Evolutionary conservation across 768 basidiomycete species (phyloP).

Genomic region (Macrolepiota fuliginosa): DNA sequence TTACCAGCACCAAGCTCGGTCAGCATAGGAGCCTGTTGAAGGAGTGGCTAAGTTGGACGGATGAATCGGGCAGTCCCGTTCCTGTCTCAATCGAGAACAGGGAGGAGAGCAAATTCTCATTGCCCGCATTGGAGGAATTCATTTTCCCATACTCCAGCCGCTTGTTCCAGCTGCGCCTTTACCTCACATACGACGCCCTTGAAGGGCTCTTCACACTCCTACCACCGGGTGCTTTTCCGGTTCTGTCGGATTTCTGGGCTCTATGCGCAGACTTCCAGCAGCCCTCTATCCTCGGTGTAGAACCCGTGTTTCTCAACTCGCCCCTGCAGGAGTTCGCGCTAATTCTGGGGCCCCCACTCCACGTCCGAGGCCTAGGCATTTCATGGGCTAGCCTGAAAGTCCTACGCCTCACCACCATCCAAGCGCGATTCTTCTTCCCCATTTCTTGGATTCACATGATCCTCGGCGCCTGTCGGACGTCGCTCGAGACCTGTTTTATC

Average conservation of each 20-base stretch:
- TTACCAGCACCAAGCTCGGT: background rate
- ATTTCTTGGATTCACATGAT: constrained; percentile 11
- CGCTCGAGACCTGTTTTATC: constrained; percentile 9
- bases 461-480: constrained; percentile 1
- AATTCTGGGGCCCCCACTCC: constrained; percentile 4
- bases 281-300: constrained; percentile 3
- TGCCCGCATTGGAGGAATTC: constrained; percentile 5
- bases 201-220: constrained; percentile 1
- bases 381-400: constrained; percentile 8
- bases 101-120: constrained; percentile 3
- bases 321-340: constrained; percentile 4
- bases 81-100: constrained; percentile 11
- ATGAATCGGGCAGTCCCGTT: background rate
- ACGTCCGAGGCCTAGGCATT: constrained; percentile 8
- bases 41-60: constrained; percentile 5
- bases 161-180: background rate
- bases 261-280: constrained; percentile 5
- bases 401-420: background rate
- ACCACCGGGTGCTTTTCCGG: constrained; percentile 1
- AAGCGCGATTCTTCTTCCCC: constrained; percentile 11
- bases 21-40: background rate
- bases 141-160: background rate
- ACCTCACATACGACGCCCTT: constrained; percentile 9
- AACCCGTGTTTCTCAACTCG: background rate
- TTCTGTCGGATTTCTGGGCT: constrained; percentile 1